These are phyloP conservation scores for Lepiota subincarnata DNA, from an alignment of 768 basidiomycete genomes.

Conservation along the genomic window DNA sequence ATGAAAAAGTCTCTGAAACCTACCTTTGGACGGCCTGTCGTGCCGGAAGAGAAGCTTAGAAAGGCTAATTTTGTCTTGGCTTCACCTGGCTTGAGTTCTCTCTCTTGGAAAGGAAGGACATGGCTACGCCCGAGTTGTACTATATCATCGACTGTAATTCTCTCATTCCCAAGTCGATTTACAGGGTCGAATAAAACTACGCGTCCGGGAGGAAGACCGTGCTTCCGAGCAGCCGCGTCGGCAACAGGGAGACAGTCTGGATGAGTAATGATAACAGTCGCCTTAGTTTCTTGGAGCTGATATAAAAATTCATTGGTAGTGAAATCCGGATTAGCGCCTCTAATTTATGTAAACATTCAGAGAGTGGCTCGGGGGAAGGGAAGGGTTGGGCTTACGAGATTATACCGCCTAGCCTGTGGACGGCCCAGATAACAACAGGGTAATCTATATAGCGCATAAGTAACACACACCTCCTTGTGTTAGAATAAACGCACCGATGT, in stretches of 20 bases:
- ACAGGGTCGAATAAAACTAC: slow-evolving; percentile 40
- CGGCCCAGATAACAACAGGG: slow-evolving; percentile 51
- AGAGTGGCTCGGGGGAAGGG: background rate
- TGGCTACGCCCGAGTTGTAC: slow-evolving; percentile 43
- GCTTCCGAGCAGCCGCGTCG: slow-evolving; percentile 33
- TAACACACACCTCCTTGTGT: background rate
- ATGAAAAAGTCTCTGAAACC: background rate
- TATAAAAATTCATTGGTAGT: slow-evolving; percentile 49
- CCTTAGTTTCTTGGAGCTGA: slow-evolving; percentile 47
- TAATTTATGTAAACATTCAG: slow-evolving; percentile 16
- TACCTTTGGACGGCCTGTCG: slow-evolving; percentile 73
- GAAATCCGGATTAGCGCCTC: slow-evolving; percentile 63
- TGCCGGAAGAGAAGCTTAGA: slow-evolving; percentile 68
- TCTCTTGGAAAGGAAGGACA: slow-evolving; percentile 41
- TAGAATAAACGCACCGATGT: slow-evolving; percentile 42
- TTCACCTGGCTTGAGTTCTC: slow-evolving; percentile 51
- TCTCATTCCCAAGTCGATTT: slow-evolving; percentile 10
- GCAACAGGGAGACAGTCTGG: slow-evolving; percentile 42
- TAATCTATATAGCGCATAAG: slow-evolving; percentile 36
- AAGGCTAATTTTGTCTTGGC: slow-evolving; percentile 68
- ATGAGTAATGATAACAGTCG: slow-evolving; percentile 44
- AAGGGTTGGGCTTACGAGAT: slow-evolving; percentile 46
- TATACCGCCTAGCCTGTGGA: slow-evolving; percentile 51
- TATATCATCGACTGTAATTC: slow-evolving; percentile 40
- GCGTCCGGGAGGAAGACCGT: slow-evolving; percentile 35